Percentiles rank a stretch among this genome's conserved stretches.
Evolutionary conservation across 345 rosid genomes (phyloP).

Genomic region (Acer campestre): DNA sequence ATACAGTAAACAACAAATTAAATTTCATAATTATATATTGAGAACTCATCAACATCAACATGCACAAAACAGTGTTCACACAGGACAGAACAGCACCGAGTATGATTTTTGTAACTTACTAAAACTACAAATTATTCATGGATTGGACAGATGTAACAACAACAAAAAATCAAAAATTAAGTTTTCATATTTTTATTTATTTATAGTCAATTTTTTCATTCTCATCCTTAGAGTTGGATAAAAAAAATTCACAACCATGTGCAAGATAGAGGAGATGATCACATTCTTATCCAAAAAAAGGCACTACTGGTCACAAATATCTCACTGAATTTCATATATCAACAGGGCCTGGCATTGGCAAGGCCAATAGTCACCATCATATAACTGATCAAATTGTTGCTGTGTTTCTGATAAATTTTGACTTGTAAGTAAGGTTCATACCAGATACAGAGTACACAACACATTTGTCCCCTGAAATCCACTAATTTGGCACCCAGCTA

Average conservation of each 20-base stretch:
- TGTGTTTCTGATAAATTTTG: neutral
- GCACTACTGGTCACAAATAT: neutral
- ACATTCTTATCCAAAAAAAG: neutral
- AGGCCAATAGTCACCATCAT: neutral
- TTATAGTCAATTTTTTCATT: neutral
- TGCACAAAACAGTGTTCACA: neutral
- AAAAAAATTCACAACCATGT: neutral
- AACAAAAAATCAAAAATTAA: neutral
- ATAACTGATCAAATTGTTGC: neutral
- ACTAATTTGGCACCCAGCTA: neutral
- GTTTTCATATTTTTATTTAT: neutral
- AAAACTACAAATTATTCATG: neutral
- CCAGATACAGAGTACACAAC: neutral
- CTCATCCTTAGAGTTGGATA: neutral
- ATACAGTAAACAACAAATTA: neutral
- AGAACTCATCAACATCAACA: neutral
- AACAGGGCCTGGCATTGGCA: neutral
- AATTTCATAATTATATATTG: neutral
- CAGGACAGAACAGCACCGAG: neutral
- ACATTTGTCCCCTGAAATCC: neutral
- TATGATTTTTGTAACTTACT: neutral
- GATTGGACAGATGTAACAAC: conserved; percentile 5
- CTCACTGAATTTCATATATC: neutral
- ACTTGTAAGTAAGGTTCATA: neutral
- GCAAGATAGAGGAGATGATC: neutral